A percentile compares a stretch with the other conserved stretches of the same genome.
Evolutionary conservation across 2,329 filamentous ascomycete species (phyloP).

Genomic region (Curvularia verruculosa): DNA sequence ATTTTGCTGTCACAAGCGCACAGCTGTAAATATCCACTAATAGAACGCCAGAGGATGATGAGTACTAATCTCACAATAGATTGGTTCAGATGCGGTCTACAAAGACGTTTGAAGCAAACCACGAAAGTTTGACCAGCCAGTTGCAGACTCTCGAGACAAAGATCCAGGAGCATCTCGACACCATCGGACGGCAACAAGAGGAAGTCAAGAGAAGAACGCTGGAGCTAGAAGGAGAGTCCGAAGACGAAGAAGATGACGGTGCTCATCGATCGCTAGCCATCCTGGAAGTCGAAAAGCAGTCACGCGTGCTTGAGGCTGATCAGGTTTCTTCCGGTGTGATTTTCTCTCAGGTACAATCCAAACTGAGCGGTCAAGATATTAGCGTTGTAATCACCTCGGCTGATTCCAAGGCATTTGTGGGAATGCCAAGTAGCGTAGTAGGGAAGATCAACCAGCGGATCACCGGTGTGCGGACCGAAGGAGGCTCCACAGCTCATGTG

Average conservation of each 20-base stretch:
- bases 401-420: constrained; percentile 8
- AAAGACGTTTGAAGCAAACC: constrained; percentile 3
- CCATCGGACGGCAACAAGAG: constrained; percentile 14
- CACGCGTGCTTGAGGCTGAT: constrained; percentile 12
- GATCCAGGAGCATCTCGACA: constrained; percentile 16
- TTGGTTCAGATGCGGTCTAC: constrained; percentile 16
- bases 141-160: constrained; percentile 16
- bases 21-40: constrained; percentile 14
- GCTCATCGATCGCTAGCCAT: constrained; percentile 17
- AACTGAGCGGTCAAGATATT: constrained; percentile 16
- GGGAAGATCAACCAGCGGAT: constrained; percentile 20
- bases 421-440: constrained; percentile 16
- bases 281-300: constrained; percentile 16
- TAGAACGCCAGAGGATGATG: not conserved
- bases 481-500: not conserved
- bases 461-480: not conserved
- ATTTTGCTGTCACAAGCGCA: constrained; percentile 19
- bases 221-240: constrained; percentile 11
- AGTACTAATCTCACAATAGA: not conserved
- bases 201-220: constrained; percentile 5
- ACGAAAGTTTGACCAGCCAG: constrained; percentile 4
- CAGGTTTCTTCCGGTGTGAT: constrained; percentile 19
- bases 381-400: constrained; percentile 13
- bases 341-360: constrained; percentile 16
- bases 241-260: constrained; percentile 18